phyloP scores from a whole-genome alignment of 257 asterid species.

The Lavandula angustifolia region DNA sequence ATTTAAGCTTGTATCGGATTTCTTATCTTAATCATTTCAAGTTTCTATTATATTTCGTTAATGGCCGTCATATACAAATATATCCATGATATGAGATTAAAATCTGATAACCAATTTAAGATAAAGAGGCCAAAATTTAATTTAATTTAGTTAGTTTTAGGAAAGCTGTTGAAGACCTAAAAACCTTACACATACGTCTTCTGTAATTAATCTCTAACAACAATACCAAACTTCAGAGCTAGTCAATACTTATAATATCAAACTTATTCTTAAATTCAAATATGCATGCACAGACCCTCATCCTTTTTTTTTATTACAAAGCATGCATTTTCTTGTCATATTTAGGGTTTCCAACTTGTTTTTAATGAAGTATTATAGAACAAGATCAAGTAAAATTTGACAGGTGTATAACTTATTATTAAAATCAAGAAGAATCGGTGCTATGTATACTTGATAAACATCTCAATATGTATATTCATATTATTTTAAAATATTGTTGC shows the following conservation, averaged over 20 bases:
- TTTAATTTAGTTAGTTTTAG: slow-evolving; percentile 36
- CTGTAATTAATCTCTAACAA: slow-evolving; percentile 40
- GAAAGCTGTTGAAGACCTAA: slow-evolving; percentile 43
- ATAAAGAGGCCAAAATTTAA: not conserved
- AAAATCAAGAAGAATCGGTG: not conserved
- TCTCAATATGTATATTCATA: not conserved
- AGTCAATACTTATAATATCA: slow-evolving; percentile 15
- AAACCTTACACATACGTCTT: slow-evolving; percentile 34
- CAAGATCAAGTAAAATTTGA: slow-evolving; percentile 26
- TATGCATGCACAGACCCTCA: slow-evolving; percentile 3
- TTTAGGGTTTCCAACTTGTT: not conserved
- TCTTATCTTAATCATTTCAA: not conserved
- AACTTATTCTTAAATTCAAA: slow-evolving; percentile 1
- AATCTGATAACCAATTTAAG: not conserved
- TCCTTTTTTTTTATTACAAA: not conserved
- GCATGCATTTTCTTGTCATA: slow-evolving; percentile 18
- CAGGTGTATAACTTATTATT: slow-evolving; percentile 33
- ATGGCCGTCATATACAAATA: no score
- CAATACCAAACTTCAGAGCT: slow-evolving; percentile 37
- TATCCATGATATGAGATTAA: not conserved
- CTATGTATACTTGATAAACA: not conserved
- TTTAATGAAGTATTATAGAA: slow-evolving; percentile 30
- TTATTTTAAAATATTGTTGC: not conserved
- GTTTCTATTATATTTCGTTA: not conserved
- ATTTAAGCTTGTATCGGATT: not conserved